Evolutionary conservation across 2,329 filamentous ascomycete species (phyloP), one percentile per base, ranked within the genome.

Genomic region (Cadophora gregata): DNA sequence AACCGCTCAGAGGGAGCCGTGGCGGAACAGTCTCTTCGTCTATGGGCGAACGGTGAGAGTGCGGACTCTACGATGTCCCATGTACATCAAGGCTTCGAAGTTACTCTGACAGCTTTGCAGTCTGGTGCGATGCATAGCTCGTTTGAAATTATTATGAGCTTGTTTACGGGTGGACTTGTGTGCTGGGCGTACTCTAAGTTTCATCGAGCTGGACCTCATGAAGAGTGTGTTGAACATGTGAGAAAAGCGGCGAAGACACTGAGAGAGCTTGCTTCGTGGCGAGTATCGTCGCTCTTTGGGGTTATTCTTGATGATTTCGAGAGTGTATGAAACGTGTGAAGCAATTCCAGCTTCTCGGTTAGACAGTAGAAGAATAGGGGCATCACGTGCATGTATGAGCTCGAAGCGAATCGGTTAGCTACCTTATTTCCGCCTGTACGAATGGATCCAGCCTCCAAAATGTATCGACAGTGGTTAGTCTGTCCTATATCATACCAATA

Each of bases 151-250:
- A 38, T 38, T 4, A 38, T 59, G 27, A 38, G 55, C 10, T 33
- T 59, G 55, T 59, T 59, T 59, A 59, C 55, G 3, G 55, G 55
- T 4, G 55, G 55, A 14, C 55, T 59, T n/a, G 55, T 59, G 1
- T 59, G 55, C 10, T 55, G 50, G 50, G 50, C 50, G 4, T 55
- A 55, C 29, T 55, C 50, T 1, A 55, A 55, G 19, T 55, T 55
- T 29, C 50, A 55, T 55, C 25, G 50, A 12, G 50, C 25, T 16
- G 50, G 50, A n/a, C 50, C 50, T 24, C 50, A 55, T 55, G 50
- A 27, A 25, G 29, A 29, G 4, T 55, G 50, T 29, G 24, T 55
- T 55, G 50, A 55, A 8, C 50, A 55, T 55, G 24, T 55, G 7
- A 27, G 50, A 14, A 55, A 33, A 14, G 50, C 50, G 16, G 50